Conservation (phyloP, 2,329 filamentous ascomycete species). For the Neoscytalidium dimidiatum region DNA sequence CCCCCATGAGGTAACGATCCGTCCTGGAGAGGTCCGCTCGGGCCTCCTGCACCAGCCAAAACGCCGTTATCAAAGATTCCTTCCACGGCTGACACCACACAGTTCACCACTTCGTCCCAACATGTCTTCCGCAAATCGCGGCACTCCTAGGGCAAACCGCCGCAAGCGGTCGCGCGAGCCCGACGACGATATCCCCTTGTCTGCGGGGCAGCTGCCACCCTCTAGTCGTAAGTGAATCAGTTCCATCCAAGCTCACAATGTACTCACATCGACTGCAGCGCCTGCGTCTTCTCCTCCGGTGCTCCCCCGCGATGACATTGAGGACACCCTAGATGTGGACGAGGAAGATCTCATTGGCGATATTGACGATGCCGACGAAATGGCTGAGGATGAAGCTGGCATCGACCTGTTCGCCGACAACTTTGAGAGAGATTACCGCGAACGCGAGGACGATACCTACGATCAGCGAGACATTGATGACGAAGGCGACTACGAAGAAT, state of each 20-base stretch:
- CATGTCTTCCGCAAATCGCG: slow-evolving; percentile 82
- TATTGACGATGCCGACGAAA: slow-evolving; percentile 68
- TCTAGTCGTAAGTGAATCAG: slow-evolving; percentile 59
- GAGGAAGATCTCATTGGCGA: slow-evolving; percentile 67
- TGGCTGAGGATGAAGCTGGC: slow-evolving; percentile 69
- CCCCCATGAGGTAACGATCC: slow-evolving; percentile 15
- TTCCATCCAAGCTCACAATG: background rate
- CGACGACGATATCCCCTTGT: slow-evolving; percentile 62
- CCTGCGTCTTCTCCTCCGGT: slow-evolving; percentile 63
- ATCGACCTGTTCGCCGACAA: slow-evolving; percentile 72
- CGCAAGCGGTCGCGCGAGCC: slow-evolving; percentile 67
- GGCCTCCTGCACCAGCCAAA: slow-evolving; percentile 1
- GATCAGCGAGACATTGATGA: slow-evolving; percentile 75
- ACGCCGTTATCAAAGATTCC: slow-evolving; percentile 12
- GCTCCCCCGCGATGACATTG: slow-evolving; percentile 68
- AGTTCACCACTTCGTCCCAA: slow-evolving; percentile 83
- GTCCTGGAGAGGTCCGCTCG: slow-evolving; percentile 5
- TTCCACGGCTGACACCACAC: slow-evolving; percentile 23
- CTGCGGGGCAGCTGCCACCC: slow-evolving; percentile 56
- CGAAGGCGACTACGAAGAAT: slow-evolving; percentile 67
- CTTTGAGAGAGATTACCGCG: slow-evolving; percentile 64
- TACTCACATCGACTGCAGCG: slow-evolving; percentile 40
- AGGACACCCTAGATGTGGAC: slow-evolving; percentile 53
- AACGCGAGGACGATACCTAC: slow-evolving; percentile 60
- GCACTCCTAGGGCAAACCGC: slow-evolving; percentile 54